A percentile compares a stretch with the other conserved stretches of the same genome.
Conservation (phyloP, 139 green algal species). For the Auxenochlorella protothecoides region DNA sequence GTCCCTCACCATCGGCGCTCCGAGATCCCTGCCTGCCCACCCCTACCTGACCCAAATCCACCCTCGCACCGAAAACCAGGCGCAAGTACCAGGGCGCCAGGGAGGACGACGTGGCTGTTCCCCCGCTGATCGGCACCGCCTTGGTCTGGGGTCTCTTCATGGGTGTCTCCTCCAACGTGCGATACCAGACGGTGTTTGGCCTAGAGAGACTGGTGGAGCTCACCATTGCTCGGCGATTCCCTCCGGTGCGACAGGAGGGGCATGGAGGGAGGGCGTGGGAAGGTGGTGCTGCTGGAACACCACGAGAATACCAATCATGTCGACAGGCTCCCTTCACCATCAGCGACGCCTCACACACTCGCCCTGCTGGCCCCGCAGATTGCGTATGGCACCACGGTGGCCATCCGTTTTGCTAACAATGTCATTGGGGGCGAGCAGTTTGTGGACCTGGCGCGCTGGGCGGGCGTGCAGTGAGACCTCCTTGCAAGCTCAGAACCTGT, state of each 20-base stretch:
- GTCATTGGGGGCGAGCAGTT: slow-evolving; percentile 88
- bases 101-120: slow-evolving; percentile 66
- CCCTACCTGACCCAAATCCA: background rate
- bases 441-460: slow-evolving; percentile 89
- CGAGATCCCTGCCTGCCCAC: too few relatives aligned
- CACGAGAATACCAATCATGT: too few relatives aligned
- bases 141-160: slow-evolving; percentile 95
- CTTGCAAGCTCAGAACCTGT: too few relatives aligned
- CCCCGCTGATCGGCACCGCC: slow-evolving; percentile 61
- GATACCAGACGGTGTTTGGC: slow-evolving; percentile 86
- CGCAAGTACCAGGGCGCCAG: slow-evolving; percentile 36
- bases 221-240: slow-evolving; percentile 54
- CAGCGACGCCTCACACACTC: background rate
- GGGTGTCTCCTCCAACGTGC: slow-evolving; percentile 84
- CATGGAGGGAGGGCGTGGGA: background rate
- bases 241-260: slow-evolving; percentile 7
- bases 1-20: too few relatives aligned
- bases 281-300: too few relatives aligned
- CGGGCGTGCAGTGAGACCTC: slow-evolving; percentile 68
- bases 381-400: slow-evolving; percentile 73
- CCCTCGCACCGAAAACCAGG: slow-evolving; percentile 15
- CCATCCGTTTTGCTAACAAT: slow-evolving; percentile 91
- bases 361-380: slow-evolving; percentile 16
- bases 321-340: background rate
- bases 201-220: slow-evolving; percentile 79